phyloP scores from a whole-genome alignment of 1,284 basidiomycete genomes.

The Cryptococcus floricola region DNA sequence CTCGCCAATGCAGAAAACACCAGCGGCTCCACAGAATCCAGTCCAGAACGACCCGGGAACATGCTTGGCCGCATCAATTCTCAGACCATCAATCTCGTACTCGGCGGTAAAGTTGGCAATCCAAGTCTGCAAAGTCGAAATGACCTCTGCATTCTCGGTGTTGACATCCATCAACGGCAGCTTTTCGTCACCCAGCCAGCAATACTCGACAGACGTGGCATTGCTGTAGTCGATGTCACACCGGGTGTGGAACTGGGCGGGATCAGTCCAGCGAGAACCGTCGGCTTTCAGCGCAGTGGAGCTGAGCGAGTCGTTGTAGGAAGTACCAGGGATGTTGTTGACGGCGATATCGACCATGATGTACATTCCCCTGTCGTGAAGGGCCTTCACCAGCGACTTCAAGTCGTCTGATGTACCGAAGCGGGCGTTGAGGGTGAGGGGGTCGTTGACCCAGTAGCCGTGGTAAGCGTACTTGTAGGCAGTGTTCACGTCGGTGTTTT shows the following conservation, averaged over 20 bases:
- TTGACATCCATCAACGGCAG: conserved; percentile 68
- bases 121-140: conserved; percentile 60
- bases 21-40: conserved; percentile 63
- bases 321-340: conserved; percentile 63
- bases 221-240: conserved; percentile 65
- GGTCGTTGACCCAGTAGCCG: conserved; percentile 56
- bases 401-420: conserved; percentile 69
- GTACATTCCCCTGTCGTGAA: conserved; percentile 68
- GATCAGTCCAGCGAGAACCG: conserved; percentile 36
- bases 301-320: conserved; percentile 20
- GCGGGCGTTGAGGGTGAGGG: conserved; percentile 60
- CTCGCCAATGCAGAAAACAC: conserved; percentile 80
- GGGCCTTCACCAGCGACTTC: conserved; percentile 59
- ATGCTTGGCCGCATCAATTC: conserved; percentile 74
- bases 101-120: conserved; percentile 60
- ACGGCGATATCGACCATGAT: conserved; percentile 76
- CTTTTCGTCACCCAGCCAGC: conserved; percentile 69
- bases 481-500: conserved; percentile 67
- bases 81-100: conserved; percentile 60
- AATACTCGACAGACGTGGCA: conserved; percentile 62
- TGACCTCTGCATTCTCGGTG: conserved; percentile 61
- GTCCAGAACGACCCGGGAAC: conserved; percentile 43
- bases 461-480: conserved; percentile 53
- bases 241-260: conserved; percentile 58
- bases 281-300: conserved; percentile 25